phyloP scores from a whole-genome alignment of 108 stramenopile genomes.

The Skeletonema menzelii region DNA sequence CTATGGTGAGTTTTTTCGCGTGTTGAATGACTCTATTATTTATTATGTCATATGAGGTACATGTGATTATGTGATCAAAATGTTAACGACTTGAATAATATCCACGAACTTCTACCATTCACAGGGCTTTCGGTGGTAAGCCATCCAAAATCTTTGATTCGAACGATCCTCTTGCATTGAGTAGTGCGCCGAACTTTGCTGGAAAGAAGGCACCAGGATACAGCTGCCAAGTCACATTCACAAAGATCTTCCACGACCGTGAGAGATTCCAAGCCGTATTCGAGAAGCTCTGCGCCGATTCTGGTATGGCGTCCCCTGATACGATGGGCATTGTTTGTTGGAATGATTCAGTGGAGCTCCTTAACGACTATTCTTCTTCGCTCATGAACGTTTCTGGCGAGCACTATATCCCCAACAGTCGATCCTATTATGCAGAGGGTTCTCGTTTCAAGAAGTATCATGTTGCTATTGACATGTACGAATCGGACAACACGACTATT shows the following conservation, averaged over 20 bases:
- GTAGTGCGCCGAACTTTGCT: conserved; percentile 9
- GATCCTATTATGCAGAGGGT: conserved; percentile 7
- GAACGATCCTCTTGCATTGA: conserved; percentile 8
- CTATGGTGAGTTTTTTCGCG: neutral
- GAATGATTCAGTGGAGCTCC: conserved; percentile 7
- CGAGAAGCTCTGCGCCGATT: conserved; percentile 7
- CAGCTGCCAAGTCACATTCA: conserved; percentile 18
- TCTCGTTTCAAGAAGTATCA: conserved; percentile 12
- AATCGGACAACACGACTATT: conserved; percentile 6
- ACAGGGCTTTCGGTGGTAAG: conserved; percentile 14
- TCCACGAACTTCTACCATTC: neutral
- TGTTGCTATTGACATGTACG: conserved; percentile 17
- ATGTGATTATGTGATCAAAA: neutral
- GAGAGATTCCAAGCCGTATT: conserved; percentile 6
- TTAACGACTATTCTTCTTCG: conserved; percentile 5
- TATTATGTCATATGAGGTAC: neutral
- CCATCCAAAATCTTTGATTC: conserved; percentile 19
- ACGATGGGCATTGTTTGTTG: conserved; percentile 9
- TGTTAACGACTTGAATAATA: neutral
- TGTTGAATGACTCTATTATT: neutral
- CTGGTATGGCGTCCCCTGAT: conserved; percentile 7
- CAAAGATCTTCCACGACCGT: conserved; percentile 8
- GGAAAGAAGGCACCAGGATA: conserved; percentile 17
- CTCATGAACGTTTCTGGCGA: conserved; percentile 1
- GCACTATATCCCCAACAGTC: conserved; percentile 6